Evolutionary conservation across 2,329 filamentous ascomycete genomes (phyloP), one percentile per base, ranked within the genome.

Genomic region (Colletotrichum horii): DNA sequence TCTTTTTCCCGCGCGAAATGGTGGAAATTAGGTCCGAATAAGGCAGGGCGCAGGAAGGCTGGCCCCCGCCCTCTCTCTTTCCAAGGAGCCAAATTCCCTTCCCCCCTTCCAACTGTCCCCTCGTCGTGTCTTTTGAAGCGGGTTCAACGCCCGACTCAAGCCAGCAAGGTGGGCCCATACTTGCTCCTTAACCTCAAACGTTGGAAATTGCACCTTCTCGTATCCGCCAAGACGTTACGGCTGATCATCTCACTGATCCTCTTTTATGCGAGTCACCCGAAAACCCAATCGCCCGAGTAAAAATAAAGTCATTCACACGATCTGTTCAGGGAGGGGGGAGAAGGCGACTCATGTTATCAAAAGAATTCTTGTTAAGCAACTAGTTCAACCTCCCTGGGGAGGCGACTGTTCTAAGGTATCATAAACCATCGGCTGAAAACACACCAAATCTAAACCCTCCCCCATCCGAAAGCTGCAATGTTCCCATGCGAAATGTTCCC

Each of bases 11-110:
- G 38, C 65, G 43, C 26, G 11, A 56, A 68, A 52, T 36, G 22
- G 69, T 72, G 72, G 72, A 75, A 67, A 75, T 75, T 71, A 66
- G 55, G 36, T 58, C 73, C 62, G 56, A 56, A 72, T 24, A 56
- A 72, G 73, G 69, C 48, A 64, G 62, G 28, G 69, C 73, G 69
- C 22, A 52, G 36, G 19, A 66, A 34, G 24, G 11, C 14, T 22
- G 32, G 15, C 9, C 30, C 24, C 15, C 61, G 2, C 19, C 22
- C 30, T 38, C 32, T 19, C 19, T 26, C 36, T 48, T 26, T 12
- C 22, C 32, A 24, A 22, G n/a, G 11, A 12, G 43, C 43, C 43
- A 22, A 14, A 48, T 48, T 48, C 43, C 19, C 11, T 52, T 12
- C n/a, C 43, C n/a, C 43, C 38, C 38, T 19, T n/a, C 38, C 24